A percentile compares a stretch with the other conserved stretches of the same genome.
Conservation (phyloP, 2,329 filamentous ascomycete species). For the Colletotrichum paranaense region DNA sequence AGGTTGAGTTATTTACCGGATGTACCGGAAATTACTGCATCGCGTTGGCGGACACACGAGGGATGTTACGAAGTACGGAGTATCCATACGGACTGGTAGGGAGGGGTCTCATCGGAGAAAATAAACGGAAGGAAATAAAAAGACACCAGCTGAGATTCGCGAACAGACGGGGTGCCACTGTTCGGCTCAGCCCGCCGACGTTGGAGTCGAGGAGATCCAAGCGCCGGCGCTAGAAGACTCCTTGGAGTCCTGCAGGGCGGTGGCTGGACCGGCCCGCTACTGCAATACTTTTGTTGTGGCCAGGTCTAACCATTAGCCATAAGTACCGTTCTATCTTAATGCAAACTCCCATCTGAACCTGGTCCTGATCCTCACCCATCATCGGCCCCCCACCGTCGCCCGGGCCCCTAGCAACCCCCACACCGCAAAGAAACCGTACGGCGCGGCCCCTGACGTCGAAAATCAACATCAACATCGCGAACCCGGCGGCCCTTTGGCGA, state of each 20-base stretch:
- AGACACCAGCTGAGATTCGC: neutral
- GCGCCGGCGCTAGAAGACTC: neutral
- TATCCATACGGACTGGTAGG: neutral
- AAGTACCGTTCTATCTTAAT: neutral
- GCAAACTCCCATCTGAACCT: neutral
- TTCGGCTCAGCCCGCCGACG: conserved; percentile 3
- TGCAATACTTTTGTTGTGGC: neutral
- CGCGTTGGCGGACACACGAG: neutral
- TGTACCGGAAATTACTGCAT: conserved; percentile 1
- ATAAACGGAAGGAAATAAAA: neutral
- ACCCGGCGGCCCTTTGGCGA: neutral
- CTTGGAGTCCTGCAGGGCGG: neutral
- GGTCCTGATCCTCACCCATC: neutral
- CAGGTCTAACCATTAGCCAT: rapidly evolving
- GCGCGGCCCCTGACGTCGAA: conserved; percentile 12
- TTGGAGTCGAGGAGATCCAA: neutral
- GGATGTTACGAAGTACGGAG: neutral
- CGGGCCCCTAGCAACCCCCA: conserved; percentile 23
- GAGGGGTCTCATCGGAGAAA: neutral
- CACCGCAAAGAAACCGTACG: conserved; percentile 12
- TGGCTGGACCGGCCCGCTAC: neutral
- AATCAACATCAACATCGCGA: conserved; percentile 28
- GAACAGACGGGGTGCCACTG: conserved; percentile 1
- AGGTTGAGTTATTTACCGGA: neutral
- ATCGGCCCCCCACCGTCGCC: neutral